Evolutionary conservation across 2,329 filamentous ascomycete genomes (phyloP).

Genomic region (Metarhizium album): DNA sequence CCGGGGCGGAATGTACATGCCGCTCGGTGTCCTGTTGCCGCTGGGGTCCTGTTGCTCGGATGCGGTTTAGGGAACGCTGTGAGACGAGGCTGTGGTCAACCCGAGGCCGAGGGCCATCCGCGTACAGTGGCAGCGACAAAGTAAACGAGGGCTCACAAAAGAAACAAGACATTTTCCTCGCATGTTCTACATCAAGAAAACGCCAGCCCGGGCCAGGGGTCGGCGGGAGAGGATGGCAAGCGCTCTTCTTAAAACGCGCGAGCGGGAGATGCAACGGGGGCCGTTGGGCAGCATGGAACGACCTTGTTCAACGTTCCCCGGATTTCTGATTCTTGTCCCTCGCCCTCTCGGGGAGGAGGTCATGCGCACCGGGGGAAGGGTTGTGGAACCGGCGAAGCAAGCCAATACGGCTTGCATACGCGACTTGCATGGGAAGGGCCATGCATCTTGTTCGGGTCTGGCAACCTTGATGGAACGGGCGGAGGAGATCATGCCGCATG

Average conservation of each 20-base stretch:
- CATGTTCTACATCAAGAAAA: not conserved
- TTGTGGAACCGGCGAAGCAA: not conserved
- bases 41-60: not conserved
- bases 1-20: constrained; percentile 21
- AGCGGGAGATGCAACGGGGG: too few relatives aligned
- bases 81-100: not conserved
- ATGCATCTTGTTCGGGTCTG: not conserved
- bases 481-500: not conserved
- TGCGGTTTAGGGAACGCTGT: not conserved
- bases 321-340: not conserved
- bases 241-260: not conserved
- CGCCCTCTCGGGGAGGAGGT: too few relatives aligned
- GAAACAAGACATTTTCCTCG: not conserved
- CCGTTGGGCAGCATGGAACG: too few relatives aligned
- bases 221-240: not conserved
- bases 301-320: not conserved
- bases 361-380: too few relatives aligned
- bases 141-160: not conserved
- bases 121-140: not conserved
- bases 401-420: not conserved
- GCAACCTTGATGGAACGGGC: not conserved
- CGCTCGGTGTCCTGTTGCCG: constrained; percentile 3
- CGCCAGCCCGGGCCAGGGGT: too few relatives aligned
- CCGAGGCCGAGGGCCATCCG: not conserved
- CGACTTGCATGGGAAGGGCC: not conserved